These are phyloP conservation scores for Yamadazyma spencermartinsiae DNA, from an alignment of 1,139 yeast species.

Conservation along the genomic window DNA sequence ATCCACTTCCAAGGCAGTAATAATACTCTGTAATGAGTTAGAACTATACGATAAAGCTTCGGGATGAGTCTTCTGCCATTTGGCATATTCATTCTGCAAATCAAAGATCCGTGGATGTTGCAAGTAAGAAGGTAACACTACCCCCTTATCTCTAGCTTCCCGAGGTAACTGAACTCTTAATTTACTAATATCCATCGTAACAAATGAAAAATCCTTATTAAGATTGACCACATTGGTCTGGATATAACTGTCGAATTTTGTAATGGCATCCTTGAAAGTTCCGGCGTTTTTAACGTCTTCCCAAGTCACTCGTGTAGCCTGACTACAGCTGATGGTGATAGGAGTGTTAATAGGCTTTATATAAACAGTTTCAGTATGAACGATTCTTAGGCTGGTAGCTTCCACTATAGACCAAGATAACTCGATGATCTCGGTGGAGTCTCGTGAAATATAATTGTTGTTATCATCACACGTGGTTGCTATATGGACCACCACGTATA, in stretches of 20 bases:
- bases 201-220: constrained; percentile 61
- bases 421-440: constrained; percentile 65
- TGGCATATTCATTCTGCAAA: constrained; percentile 66
- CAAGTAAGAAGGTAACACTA: constrained; percentile 70
- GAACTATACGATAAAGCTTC: constrained; percentile 56
- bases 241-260: constrained; percentile 50
- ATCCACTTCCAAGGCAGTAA: constrained; percentile 61
- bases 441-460: constrained; percentile 57
- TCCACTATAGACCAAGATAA: constrained; percentile 61
- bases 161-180: constrained; percentile 76
- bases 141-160: constrained; percentile 77
- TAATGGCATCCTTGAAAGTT: constrained; percentile 61
- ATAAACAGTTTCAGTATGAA: constrained; percentile 43
- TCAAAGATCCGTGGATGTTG: constrained; percentile 80
- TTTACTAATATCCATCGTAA: constrained; percentile 67
- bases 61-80: constrained; percentile 67
- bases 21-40: constrained; percentile 50
- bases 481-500: constrained; percentile 61
- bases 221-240: constrained; percentile 43
- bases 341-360: constrained; percentile 70
- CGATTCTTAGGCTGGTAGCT: constrained; percentile 33
- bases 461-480: constrained; percentile 73
- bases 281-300: constrained; percentile 58
- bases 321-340: constrained; percentile 61
- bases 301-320: constrained; percentile 57